Conservation (phyloP, 2,329 filamentous ascomycete genomes). For the Pseudogymnoascus sp. region DNA sequence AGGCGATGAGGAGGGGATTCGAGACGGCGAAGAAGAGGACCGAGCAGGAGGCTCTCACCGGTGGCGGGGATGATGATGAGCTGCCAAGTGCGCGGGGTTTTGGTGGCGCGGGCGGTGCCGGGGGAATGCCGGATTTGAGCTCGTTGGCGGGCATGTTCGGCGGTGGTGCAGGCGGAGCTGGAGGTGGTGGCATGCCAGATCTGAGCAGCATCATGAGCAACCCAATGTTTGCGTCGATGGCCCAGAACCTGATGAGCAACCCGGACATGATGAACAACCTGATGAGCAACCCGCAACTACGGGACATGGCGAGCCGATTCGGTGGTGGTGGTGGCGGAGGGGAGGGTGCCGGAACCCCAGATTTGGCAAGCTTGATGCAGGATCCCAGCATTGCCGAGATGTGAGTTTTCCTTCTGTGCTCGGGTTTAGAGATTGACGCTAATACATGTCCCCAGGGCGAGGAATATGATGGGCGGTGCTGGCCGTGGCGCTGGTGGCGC, state of each 20-base stretch:
- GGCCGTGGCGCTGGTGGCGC: conserved; percentile 30
- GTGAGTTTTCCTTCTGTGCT: conserved; percentile 51
- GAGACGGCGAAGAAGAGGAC: conserved; percentile 87
- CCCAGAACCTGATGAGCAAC: conserved; percentile 95
- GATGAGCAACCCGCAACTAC: conserved; percentile 86
- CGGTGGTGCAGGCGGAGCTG: conserved; percentile 53
- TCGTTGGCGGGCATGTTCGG: conserved; percentile 65
- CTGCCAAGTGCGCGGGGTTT: conserved; percentile 44
- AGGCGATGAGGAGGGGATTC: conserved; percentile 94
- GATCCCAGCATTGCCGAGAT: conserved; percentile 90
- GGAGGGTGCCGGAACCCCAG: conserved; percentile 67
- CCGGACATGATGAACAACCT: conserved; percentile 85
- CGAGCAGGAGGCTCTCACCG: conserved; percentile 63
- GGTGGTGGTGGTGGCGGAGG: conserved; percentile 49
- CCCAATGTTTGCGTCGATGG: conserved; percentile 97
- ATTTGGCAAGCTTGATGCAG: conserved; percentile 77
- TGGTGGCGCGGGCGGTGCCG: conserved; percentile 41
- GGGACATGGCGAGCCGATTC: conserved; percentile 80
- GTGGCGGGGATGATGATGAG: conserved; percentile 40
- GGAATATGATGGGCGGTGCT: conserved; percentile 59
- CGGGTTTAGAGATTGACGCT: neutral
- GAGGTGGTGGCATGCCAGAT: conserved; percentile 78
- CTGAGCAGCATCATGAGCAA: conserved; percentile 86
- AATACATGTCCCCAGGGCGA: conserved; percentile 42
- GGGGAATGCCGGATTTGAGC: conserved; percentile 65